phyloP scores from a whole-genome alignment of 2,329 filamentous ascomycete genomes.

The Neofusicoccum sp. region DNA sequence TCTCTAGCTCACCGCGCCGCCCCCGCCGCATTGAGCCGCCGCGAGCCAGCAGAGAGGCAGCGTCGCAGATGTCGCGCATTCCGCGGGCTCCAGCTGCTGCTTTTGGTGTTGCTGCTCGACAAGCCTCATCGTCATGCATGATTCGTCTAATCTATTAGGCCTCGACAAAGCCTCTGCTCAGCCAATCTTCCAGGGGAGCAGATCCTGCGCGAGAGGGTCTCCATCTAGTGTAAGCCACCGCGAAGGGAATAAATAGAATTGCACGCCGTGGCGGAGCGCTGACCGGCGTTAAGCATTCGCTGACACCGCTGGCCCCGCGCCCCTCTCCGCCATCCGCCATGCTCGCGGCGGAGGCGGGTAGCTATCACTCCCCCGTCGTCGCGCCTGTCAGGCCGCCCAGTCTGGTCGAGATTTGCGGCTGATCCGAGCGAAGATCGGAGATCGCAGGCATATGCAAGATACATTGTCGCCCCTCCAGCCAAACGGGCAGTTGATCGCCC shows the following conservation, averaged over 20 bases:
- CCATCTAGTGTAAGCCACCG: background rate
- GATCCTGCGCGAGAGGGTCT: background rate
- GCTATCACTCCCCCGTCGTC: background rate
- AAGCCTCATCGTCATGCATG: background rate
- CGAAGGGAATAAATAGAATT: conserved; percentile 2
- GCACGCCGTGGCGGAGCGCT: background rate
- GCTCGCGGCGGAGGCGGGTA: background rate
- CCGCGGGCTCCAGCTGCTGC: background rate
- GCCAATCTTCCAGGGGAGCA: background rate
- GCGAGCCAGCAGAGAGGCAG: background rate
- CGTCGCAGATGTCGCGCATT: background rate
- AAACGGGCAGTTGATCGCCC: background rate
- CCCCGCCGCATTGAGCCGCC: background rate
- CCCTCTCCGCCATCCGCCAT: background rate
- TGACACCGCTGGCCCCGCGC: background rate
- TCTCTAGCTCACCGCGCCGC: background rate
- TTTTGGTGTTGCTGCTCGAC: background rate
- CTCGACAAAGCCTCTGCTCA: background rate
- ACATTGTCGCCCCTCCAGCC: background rate
- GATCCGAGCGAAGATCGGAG: background rate
- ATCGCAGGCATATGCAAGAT: conserved; percentile 9
- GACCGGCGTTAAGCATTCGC: background rate
- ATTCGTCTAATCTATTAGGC: background rate
- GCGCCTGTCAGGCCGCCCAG: background rate
- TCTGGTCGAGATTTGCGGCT: background rate